phyloP scores from a whole-genome alignment of 306 rosid species.

The Cicer judaicum region DNA sequence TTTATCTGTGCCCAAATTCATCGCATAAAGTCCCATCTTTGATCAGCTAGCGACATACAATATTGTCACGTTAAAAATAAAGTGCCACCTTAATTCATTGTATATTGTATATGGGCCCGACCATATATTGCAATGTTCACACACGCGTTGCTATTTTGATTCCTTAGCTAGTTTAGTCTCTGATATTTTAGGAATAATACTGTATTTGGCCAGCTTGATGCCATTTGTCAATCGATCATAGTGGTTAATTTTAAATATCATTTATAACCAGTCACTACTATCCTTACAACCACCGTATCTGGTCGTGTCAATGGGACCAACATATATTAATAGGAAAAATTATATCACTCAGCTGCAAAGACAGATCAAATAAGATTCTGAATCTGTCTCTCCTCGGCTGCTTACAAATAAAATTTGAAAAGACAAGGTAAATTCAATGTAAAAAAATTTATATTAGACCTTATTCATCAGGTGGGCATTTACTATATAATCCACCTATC shows the following conservation, averaged over 20 bases:
- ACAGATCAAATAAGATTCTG: too few relatives aligned
- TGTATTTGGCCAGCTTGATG: constrained; percentile 33
- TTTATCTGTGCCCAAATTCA: constrained; percentile 15
- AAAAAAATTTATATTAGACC: too few relatives aligned
- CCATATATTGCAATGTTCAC: constrained; percentile 15
- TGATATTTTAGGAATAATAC: constrained; percentile 1
- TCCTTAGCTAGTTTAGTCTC: background rate
- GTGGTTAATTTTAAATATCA: background rate
- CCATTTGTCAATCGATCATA: background rate
- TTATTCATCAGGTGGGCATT: too few relatives aligned
- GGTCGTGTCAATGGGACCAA: too few relatives aligned
- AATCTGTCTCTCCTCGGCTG: too few relatives aligned
- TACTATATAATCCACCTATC: too few relatives aligned
- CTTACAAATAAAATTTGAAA: too few relatives aligned
- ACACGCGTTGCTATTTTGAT: background rate
- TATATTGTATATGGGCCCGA: constrained; percentile 2
- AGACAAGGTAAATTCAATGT: too few relatives aligned
- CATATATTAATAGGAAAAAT: too few relatives aligned
- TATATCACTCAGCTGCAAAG: too few relatives aligned
- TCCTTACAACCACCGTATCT: too few relatives aligned
- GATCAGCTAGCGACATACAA: background rate
- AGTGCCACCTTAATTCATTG: background rate
- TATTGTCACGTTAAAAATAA: background rate
- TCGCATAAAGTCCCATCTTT: background rate
- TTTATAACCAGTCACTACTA: background rate